phyloP scores from a whole-genome alignment of 768 basidiomycete species.

The Pleurotus salmoneostramineus region DNA sequence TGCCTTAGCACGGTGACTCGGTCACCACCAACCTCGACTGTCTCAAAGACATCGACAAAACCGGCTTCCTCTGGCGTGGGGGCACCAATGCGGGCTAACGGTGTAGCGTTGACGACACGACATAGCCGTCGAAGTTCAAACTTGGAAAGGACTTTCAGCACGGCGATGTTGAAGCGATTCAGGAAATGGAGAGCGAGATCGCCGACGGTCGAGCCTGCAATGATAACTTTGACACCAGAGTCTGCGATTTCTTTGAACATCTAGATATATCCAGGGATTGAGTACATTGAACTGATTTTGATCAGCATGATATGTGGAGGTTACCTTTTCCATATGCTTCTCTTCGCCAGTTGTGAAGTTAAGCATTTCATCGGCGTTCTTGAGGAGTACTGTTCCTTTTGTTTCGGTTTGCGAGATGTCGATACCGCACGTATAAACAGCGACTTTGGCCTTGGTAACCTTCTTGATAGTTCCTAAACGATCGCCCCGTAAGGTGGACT shows the following conservation, averaged over 20 bases:
- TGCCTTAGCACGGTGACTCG: slow-evolving; percentile 96
- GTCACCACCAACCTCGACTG: slow-evolving; percentile 94
- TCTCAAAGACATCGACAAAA: slow-evolving; percentile 91
- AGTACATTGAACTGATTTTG: neutral
- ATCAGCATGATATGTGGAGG: no score
- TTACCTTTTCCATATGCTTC: slow-evolving; percentile 90
- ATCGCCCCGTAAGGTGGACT: no score
- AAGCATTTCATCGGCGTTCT: slow-evolving; percentile 94
- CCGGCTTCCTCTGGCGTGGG: slow-evolving; percentile 97
- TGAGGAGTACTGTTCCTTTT: slow-evolving; percentile 95
- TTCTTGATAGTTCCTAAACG: slow-evolving; percentile 70
- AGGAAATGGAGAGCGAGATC: slow-evolving; percentile 98
- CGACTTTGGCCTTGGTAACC: slow-evolving; percentile 84
- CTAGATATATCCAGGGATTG: slow-evolving; percentile 39
- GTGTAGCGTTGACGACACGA: slow-evolving; percentile 94
- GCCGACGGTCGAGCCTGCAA: slow-evolving; percentile 90
- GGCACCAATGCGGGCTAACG: slow-evolving; percentile 91
- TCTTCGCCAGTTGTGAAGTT: slow-evolving; percentile 97
- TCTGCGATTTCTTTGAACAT: slow-evolving; percentile 97
- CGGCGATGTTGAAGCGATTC: slow-evolving; percentile 88
- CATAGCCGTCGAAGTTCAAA: slow-evolving; percentile 94
- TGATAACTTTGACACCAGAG: slow-evolving; percentile 89
- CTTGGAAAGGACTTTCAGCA: slow-evolving; percentile 96
- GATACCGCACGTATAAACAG: slow-evolving; percentile 89
- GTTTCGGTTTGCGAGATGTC: slow-evolving; percentile 98